Evolutionary conservation across 1,139 yeast species (phyloP).

Genomic region (Candida pseudoviswanathii): DNA sequence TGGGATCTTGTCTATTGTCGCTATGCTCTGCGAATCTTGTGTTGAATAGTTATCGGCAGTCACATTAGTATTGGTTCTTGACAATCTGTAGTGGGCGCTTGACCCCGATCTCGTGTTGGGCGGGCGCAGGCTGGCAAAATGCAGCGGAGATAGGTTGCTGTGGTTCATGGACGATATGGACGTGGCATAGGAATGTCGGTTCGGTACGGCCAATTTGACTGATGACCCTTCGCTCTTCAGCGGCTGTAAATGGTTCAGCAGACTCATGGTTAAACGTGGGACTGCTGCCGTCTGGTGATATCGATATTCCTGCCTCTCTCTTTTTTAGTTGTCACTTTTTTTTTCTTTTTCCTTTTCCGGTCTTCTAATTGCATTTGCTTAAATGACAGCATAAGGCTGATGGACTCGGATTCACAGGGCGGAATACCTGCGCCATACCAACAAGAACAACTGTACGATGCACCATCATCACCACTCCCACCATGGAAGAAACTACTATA

Average conservation of each 20-base stretch:
- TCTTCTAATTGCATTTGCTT: neutral
- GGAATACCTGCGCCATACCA: neutral
- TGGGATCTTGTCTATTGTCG: conserved; percentile 47
- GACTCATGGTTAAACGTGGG: neutral
- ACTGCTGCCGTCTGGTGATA: neutral
- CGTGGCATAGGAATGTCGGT: conserved; percentile 14
- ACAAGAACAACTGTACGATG: neutral
- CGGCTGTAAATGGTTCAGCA: conserved; percentile 7
- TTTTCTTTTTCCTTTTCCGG: neutral
- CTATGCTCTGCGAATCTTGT: conserved; percentile 31
- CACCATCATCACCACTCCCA: neutral
- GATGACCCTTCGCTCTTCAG: conserved; percentile 6
- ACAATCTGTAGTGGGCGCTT: conserved; percentile 21
- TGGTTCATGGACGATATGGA: conserved; percentile 16
- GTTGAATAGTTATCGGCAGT: conserved; percentile 17
- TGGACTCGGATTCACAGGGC: neutral
- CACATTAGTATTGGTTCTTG: conserved; percentile 30
- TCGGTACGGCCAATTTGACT: conserved; percentile 16
- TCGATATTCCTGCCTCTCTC: neutral
- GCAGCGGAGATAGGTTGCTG: conserved; percentile 10
- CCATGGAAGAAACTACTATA: conserved; percentile 87
- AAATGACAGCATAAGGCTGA: neutral
- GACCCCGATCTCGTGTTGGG: conserved; percentile 17
- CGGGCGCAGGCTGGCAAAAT: conserved; percentile 3
- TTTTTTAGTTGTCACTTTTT: conserved; percentile 1